A percentile compares a stretch with the other conserved stretches of the same genome.
phyloP scores from a whole-genome alignment of 176 grass and related monocot genomes.

The Sorghum bicolor region DNA sequence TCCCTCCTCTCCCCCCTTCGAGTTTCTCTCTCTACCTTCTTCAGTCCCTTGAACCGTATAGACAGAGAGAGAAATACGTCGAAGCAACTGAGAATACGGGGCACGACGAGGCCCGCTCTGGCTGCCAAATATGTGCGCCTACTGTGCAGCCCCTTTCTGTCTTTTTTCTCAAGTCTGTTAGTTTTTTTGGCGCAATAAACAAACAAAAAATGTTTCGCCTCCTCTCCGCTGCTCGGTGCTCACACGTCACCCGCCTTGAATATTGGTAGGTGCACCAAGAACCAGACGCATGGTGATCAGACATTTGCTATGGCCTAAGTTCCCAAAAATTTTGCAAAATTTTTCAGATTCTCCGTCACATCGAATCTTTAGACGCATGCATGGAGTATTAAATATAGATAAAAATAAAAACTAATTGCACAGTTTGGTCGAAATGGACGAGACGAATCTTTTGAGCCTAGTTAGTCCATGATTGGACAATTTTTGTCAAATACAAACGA shows the following conservation, averaged over 20 bases:
- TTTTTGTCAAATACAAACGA: too few relatives aligned
- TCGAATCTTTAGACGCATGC: too few relatives aligned
- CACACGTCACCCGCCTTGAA: slow-evolving; percentile 20
- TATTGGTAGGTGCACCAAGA: slow-evolving; percentile 34
- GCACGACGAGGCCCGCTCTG: slow-evolving; percentile 8
- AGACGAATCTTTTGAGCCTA: too few relatives aligned
- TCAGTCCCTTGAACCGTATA: neutral
- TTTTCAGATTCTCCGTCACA: too few relatives aligned
- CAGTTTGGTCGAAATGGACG: too few relatives aligned
- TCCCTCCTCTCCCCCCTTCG: neutral
- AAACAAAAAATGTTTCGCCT: slow-evolving; percentile 8
- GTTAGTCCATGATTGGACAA: too few relatives aligned
- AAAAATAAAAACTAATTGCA: too few relatives aligned
- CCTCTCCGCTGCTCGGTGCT: slow-evolving; percentile 15
- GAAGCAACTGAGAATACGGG: slow-evolving; percentile 13
- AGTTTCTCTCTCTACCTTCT: slow-evolving; percentile 6
- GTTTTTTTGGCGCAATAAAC: slow-evolving; percentile 10
- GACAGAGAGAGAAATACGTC: slow-evolving; percentile 29
- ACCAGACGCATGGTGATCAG: neutral
- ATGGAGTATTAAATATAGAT: too few relatives aligned
- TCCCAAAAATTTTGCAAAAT: too few relatives aligned
- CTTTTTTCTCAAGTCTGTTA: slow-evolving; percentile 5
- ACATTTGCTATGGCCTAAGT: neutral
- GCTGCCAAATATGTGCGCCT: slow-evolving; percentile 42
- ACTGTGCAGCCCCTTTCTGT: neutral